Base-by-base conservation (phyloP, 805 yeast genomes). In the Lipomyces sp. region DNA sequence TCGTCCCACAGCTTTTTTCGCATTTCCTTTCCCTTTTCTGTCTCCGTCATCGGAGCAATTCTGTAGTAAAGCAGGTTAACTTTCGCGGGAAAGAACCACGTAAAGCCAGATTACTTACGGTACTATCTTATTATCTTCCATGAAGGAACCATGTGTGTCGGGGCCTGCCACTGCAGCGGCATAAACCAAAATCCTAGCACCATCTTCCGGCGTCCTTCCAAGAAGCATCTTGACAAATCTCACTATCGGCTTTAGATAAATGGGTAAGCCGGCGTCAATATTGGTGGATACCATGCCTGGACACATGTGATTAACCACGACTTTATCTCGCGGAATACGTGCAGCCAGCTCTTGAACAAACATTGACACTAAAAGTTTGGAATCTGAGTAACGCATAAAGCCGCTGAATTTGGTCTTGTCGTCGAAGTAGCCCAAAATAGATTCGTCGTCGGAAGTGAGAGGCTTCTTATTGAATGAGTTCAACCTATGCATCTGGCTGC, bases 141-240 rank as follows among this genome's bases (percentile, higher is more conserved):
- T 54, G 33, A 54, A 54, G 57, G 57, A 50, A 10, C 57, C 57
- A 54, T 54, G 57, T 1, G 57, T 32, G 35, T 54, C 57, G 5
- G 57, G 57, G 24, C 57, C 57, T 54, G 57, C 57, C 4, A 54
- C 57, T 18, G 57, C 57, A 11, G 57, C 57, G 13, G 57, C 57
- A 54, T 54, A 54, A 54, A 54, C 24, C 15, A 54, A 34, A 29
- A 54, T 11, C 39, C 57, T 54, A 3, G 57, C 57, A 15, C 57
- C 57, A 18, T 30, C 39, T 54, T 54, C 57, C 57, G 57, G 42
- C 15, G 57, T 54, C 39, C 57, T 30, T 34, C 50, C 57, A 34
- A 18, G 5, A 11, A 54, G 4, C 57, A 4, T 11, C 13, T 15
- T 30, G 39, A 30, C 39, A 30, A 3, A 4, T 0, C 39, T 7